Base-by-base conservation (phyloP, 169 alveolate genomes). In the Theileria sp. region DNA sequence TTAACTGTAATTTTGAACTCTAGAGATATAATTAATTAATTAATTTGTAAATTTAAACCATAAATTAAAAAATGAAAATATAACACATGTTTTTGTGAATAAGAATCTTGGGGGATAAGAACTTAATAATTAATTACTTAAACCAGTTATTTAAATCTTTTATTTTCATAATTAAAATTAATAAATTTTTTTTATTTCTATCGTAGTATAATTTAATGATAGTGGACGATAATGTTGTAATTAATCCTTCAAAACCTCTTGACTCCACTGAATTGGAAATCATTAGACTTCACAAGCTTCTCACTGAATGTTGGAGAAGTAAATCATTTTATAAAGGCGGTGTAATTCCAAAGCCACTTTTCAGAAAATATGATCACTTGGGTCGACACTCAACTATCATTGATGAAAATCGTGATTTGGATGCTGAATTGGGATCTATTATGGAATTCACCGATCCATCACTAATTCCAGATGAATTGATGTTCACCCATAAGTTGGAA, bases 241-340 rank as follows among this genome's bases (percentile, higher is more conserved):
- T 77, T 26, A 44, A 79, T n/a, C 70, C 65, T 26, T 70, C 89
- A 50, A 83, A 77, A 62, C 81, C 82, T 10, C 61, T 83, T 13
- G 66, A 50, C 34, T 68, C 74, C 19, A 74, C 60, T 51, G 86
- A 83, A 30, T 54, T 78, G 38, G 82, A 83, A 28, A 28, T 83
- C 38, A 60, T 83, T n/a, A 77, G 38, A 0, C 21, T 77, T 17
- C 89, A 83, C 49, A 71, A 77, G 26, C 34, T 25, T 17, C 84
- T 83, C 51, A 77, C 86, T 6, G 85, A 83, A 60, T 58, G 62
- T 12, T 77, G 86, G 89, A 79, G 70, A 8, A 61, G 38, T 34
- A 75, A 21, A 28, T 67, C 86, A 21, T 17, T 25, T 6, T 74
- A 62, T 13, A 74, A 74, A 13, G 26, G 44, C 1, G 36, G 80